Conservation (phyloP, 129 eudicot genomes). For the Artemisia annua region DNA sequence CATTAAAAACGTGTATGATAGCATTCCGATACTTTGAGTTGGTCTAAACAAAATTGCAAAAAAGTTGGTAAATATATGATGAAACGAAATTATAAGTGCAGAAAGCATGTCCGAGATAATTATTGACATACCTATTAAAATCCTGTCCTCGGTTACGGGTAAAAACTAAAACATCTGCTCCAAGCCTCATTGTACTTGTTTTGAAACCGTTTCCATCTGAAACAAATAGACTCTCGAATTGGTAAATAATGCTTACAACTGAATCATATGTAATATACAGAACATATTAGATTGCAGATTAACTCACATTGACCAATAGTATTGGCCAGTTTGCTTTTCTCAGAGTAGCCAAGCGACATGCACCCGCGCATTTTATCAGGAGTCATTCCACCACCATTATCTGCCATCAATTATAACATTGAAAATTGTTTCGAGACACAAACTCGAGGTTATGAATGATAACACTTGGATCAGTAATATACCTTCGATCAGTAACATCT, state of each 20-base stretch:
- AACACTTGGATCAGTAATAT: neutral
- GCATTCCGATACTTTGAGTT: slow-evolving; percentile 84
- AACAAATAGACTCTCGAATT: neutral
- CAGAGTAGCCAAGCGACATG: slow-evolving; percentile 84
- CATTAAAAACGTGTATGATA: slow-evolving; percentile 73
- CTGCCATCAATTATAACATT: slow-evolving; percentile 35
- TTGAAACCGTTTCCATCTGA: slow-evolving; percentile 85
- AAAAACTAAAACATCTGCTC: slow-evolving; percentile 82
- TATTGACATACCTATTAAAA: slow-evolving; percentile 37
- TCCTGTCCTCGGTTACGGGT: slow-evolving; percentile 53
- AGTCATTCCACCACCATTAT: slow-evolving; percentile 87
- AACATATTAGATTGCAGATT: neutral
- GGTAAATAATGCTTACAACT: neutral
- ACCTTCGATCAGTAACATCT: slow-evolving; percentile 74
- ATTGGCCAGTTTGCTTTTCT: slow-evolving; percentile 61
- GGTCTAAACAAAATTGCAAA: slow-evolving; percentile 36
- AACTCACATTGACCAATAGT: slow-evolving; percentile 77
- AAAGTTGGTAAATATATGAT: neutral
- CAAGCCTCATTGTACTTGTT: slow-evolving; percentile 89
- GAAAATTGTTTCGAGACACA: neutral
- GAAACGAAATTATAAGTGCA: neutral
- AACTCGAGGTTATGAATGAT: neutral
- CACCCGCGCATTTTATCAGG: slow-evolving; percentile 65
- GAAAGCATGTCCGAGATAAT: neutral
- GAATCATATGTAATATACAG: neutral